A percentile compares a stretch with the other conserved stretches of the same genome.
Evolutionary conservation across 352 stramenopile genomes (phyloP).

Genomic region (Globisporangium camurandrum): DNA sequence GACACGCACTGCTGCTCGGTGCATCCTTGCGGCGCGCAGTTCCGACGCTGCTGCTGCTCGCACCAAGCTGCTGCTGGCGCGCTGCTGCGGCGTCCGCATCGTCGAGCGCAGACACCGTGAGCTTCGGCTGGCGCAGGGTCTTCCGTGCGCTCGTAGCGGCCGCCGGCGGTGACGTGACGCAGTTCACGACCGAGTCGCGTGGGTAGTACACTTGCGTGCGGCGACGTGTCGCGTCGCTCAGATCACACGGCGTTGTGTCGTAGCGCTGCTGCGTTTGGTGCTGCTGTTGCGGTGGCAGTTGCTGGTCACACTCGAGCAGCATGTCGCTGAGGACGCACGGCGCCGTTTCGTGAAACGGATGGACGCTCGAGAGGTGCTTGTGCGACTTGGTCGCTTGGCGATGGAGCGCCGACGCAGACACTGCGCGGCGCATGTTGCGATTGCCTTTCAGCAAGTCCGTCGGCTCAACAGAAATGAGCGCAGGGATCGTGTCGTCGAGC

Average conservation of each 20-base stretch:
- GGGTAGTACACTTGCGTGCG: constrained; percentile 9
- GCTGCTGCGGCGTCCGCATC: too few relatives aligned
- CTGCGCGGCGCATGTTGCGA: constrained; percentile 10
- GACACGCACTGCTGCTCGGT: too few relatives aligned
- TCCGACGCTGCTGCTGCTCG: constrained; percentile 9
- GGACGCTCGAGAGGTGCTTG: constrained; percentile 5
- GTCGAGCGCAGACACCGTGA: neutral
- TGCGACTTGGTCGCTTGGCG: neutral
- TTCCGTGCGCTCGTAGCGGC: neutral
- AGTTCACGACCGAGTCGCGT: constrained; percentile 13
- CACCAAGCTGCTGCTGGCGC: too few relatives aligned
- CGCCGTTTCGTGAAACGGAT: constrained; percentile 8
- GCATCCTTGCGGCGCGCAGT: constrained; percentile 9
- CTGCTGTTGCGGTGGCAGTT: neutral
- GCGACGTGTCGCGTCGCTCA: neutral
- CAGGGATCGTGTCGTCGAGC: constrained; percentile 29
- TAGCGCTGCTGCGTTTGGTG: neutral
- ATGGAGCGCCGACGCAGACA: constrained; percentile 1
- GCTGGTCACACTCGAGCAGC: neutral
- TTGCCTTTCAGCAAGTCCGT: constrained; percentile 6
- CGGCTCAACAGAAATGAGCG: constrained; percentile 5
- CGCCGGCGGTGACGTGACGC: constrained; percentile 5
- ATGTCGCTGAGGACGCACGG: constrained; percentile 9
- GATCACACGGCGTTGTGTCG: neutral
- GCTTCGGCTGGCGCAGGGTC: neutral